These are phyloP conservation scores for Candida tammaniensis DNA, from an alignment of 805 yeast species.

Conservation along the genomic window DNA sequence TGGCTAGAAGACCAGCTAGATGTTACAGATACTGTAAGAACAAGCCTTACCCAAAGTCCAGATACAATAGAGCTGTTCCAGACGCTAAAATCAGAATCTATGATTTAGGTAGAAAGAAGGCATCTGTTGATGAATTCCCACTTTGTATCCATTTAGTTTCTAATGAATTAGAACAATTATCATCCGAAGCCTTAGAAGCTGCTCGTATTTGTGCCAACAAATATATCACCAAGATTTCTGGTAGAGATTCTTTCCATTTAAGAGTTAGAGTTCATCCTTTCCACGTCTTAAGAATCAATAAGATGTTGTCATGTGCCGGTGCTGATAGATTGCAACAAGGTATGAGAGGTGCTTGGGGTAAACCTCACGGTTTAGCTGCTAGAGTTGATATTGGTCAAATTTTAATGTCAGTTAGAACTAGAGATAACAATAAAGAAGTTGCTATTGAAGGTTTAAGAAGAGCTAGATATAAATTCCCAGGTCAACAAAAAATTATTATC, in stretches of 20 bases:
- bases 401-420: conserved; percentile 96
- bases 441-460: conserved; percentile 99
- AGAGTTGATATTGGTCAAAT: conserved; percentile 99
- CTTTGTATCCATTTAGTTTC: conserved; percentile 99
- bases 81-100: conserved; percentile 99
- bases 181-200: conserved; percentile 99
- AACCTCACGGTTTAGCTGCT: conserved; percentile 99
- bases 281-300: conserved; percentile 99
- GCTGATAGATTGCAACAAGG: conserved; percentile 99
- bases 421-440: conserved; percentile 95
- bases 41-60: conserved; percentile 99
- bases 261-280: conserved; percentile 99
- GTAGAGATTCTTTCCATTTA: conserved; percentile 99
- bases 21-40: conserved; percentile 99
- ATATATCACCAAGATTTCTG: conserved; percentile 95
- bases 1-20: conserved; percentile 99
- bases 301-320: conserved; percentile 99
- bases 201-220: conserved; percentile 99
- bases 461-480: conserved; percentile 99
- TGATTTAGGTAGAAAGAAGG: conserved; percentile 99
- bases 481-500: conserved; percentile 98
- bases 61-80: conserved; percentile 99
- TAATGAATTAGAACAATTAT: conserved; percentile 98
- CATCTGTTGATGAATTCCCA: conserved; percentile 99
- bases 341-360: conserved; percentile 99